Evolutionary conservation across 768 basidiomycete genomes (phyloP), one percentile per base, ranked within the genome.

Genomic region (Lentinula aciculospora): DNA sequence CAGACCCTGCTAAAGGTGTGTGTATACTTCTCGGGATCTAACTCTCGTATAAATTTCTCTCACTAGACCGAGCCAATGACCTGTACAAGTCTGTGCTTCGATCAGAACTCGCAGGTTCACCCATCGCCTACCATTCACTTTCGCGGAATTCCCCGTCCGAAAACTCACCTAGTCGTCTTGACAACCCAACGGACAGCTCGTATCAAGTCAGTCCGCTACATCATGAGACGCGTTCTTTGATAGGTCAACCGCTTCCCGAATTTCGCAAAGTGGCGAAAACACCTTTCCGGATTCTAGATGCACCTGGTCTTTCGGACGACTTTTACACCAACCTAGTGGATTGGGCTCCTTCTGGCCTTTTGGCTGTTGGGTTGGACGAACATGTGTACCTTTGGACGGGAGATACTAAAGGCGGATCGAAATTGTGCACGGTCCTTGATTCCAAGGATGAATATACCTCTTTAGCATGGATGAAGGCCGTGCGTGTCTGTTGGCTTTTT

Each of bases 361-460:
- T 90, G 1, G 86, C 82, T 4, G 89, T 89, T 13, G 88, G 87
- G 3, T 73, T 90, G 3, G 83, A 81, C 1, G 68, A 79, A 0
- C 83, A 82, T 47, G 86, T 90, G n/a, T 90, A 89, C 61, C 79
- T 89, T 3, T 90, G 88, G 89, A 81, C 80, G 4, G 88, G 85
- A 1, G 78, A 84, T 34, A 88, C 84, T 23, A 83, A 83, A 25
- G 79, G 76, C 15, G 88, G 89, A 6, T 84, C 82, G 23, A 86
- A 86, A 66, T 67, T 90, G 32, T 86, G 84, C 64, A 85, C 89
- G 63, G 63, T 89, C 34, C 60, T 72, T 21, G 62, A 63, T n/a
- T 69, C 78, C 27, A 66, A 69, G 17, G 86, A 88, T 65, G 76
- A 74, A 0, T 74, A 88, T 56, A 85, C 85, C 40, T 85, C 85